Evolutionary conservation across 768 basidiomycete genomes (phyloP).

Genomic region (Suillus subalutaceus): DNA sequence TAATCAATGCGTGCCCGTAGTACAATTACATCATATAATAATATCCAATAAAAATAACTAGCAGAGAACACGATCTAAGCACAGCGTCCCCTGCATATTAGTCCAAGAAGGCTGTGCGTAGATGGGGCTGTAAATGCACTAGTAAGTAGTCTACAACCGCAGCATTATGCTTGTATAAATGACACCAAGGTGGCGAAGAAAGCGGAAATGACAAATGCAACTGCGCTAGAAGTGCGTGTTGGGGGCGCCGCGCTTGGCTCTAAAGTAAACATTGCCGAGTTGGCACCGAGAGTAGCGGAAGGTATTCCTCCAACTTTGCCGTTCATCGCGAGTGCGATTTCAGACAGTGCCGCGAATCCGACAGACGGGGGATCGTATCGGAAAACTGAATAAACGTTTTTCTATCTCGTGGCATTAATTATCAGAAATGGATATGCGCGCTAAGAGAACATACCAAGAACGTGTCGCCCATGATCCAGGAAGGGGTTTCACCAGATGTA

Average conservation of each 20-base stretch:
- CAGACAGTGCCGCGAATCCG: conserved; percentile 51
- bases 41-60: not conserved
- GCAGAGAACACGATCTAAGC: not conserved
- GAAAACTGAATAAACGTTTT: conserved; percentile 60
- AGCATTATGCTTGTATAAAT: not conserved
- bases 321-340: conserved; percentile 28
- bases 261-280: conserved; percentile 13
- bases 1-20: not conserved
- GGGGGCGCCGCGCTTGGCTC: conserved; percentile 19
- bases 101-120: not conserved
- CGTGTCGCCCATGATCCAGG: conserved; percentile 91
- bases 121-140: not conserved
- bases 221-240: conserved; percentile 6
- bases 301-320: conserved; percentile 25
- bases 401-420: conserved; percentile 30
- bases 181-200: conserved; percentile 14
- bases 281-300: conserved; percentile 25
- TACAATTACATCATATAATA: not conserved
- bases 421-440: not conserved
- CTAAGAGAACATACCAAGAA: conserved; percentile 53
- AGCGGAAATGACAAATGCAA: conserved; percentile 14
- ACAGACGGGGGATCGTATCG: conserved; percentile 50
- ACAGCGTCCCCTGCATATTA: not conserved
- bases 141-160: not conserved
- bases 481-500: conserved; percentile 51